Evolutionary conservation across 345 rosid species (phyloP).

Genomic region (Acer yangbiense): DNA sequence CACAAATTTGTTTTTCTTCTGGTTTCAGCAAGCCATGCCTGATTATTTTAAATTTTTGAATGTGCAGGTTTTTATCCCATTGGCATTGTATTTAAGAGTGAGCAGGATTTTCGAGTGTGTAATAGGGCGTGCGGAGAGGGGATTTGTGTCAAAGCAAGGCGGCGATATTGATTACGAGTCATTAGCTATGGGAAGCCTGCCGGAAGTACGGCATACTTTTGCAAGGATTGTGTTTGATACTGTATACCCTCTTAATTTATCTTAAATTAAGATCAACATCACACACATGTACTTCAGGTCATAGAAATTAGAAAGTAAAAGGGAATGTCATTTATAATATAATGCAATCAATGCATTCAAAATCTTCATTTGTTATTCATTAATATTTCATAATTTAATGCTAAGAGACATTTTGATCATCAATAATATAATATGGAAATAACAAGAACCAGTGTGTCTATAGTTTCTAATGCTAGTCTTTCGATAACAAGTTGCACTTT

Average conservation of each 20-base stretch:
- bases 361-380: slow-evolving; percentile 13
- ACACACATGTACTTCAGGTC: not conserved
- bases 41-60: not conserved
- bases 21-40: not conserved
- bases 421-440: too few species aligned
- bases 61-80: slow-evolving; percentile 70
- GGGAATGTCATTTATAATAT: not conserved
- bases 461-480: not conserved
- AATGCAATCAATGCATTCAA: not conserved
- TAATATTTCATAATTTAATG: not conserved
- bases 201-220: slow-evolving; percentile 65
- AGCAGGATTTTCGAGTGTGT: slow-evolving; percentile 64
- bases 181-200: slow-evolving; percentile 53
- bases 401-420: not conserved
- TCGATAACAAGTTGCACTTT: not conserved
- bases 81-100: slow-evolving; percentile 45
- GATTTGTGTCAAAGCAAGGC: slow-evolving; percentile 52
- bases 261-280: not conserved
- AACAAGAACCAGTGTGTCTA: not conserved
- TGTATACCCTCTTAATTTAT: slow-evolving; percentile 53
- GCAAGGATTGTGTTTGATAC: slow-evolving; percentile 90
- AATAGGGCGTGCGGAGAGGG: slow-evolving; percentile 36
- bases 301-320: not conserved
- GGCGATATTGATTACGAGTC: slow-evolving; percentile 54
- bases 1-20: not conserved